Percentiles rank a stretch among this genome's conserved stretches.
phyloP scores from a whole-genome alignment of 331 rosid genomes.

The Cydonia oblonga region DNA sequence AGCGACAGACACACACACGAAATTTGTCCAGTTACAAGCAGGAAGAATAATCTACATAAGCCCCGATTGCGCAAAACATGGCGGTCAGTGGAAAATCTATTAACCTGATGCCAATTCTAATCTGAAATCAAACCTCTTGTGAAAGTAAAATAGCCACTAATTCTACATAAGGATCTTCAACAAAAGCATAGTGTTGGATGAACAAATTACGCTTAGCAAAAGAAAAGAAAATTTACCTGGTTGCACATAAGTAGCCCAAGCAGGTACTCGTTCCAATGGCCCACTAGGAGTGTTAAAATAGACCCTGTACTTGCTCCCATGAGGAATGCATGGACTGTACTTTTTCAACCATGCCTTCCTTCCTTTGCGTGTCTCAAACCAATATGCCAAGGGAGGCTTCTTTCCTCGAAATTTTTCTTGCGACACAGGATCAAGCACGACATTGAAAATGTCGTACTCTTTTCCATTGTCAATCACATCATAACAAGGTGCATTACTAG shows the following conservation, averaged over 20 bases:
- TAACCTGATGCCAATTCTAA: not conserved
- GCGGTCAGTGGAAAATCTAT: not conserved
- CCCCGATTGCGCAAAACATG: not conserved
- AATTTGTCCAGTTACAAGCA: not conserved
- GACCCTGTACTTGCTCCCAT: slow-evolving; percentile 91
- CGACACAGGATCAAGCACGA: slow-evolving; percentile 57
- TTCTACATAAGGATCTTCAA: not conserved
- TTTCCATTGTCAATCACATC: slow-evolving; percentile 75
- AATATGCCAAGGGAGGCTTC: slow-evolving; percentile 75
- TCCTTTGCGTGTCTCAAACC: slow-evolving; percentile 94
- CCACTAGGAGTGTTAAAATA: slow-evolving; percentile 90
- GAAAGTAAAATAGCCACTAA: not conserved
- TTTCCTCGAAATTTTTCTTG: slow-evolving; percentile 40
- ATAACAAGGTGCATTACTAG: slow-evolving; percentile 41
- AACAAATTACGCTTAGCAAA: not conserved
- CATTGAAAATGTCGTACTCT: slow-evolving; percentile 70
- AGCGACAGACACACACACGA: not conserved
- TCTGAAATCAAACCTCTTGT: too few relatives aligned
- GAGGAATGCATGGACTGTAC: slow-evolving; percentile 75
- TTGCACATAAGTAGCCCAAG: slow-evolving; percentile 98
- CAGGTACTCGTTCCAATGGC: slow-evolving; percentile 90
- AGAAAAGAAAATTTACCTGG: slow-evolving; percentile 48
- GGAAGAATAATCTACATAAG: not conserved
- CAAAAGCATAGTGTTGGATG: not conserved
- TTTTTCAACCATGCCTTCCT: slow-evolving; percentile 89